A percentile compares a stretch with the other conserved stretches of the same genome.
Evolutionary conservation across 306 rosid genomes (phyloP).

Genomic region (Malus orientalis): DNA sequence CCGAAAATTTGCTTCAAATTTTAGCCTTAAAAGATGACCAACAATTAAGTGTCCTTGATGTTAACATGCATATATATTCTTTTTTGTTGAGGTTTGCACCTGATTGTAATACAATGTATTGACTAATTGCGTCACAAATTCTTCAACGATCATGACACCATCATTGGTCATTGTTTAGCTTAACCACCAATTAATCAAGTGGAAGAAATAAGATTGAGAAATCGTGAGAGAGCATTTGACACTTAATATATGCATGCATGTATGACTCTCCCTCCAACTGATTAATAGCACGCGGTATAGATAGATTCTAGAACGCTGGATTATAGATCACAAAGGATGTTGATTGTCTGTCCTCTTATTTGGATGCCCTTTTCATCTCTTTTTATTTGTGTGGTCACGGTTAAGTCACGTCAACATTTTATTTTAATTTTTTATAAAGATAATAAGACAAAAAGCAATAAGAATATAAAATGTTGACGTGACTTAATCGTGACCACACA

Average conservation of each 20-base stretch:
- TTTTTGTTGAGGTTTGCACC: background rate
- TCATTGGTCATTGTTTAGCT: conserved; percentile 6
- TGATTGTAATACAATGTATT: background rate
- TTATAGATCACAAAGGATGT: background rate
- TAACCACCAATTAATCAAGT: conserved; percentile 5
- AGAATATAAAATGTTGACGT: too few relatives aligned
- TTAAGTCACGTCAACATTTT: too few relatives aligned
- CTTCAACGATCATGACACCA: background rate
- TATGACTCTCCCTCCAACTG: background rate
- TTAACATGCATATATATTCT: too few relatives aligned
- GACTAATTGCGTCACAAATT: background rate
- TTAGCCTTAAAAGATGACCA: too few relatives aligned
- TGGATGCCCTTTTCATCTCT: too few relatives aligned
- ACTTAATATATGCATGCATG: background rate
- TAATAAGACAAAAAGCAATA: too few relatives aligned
- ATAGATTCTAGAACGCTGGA: background rate
- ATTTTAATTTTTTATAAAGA: too few relatives aligned
- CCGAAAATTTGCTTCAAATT: too few relatives aligned
- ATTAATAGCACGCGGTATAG: background rate
- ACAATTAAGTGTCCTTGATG: background rate
- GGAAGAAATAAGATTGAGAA: background rate
- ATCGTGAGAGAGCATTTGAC: background rate
- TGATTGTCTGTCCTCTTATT: too few relatives aligned
- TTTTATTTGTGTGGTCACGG: too few relatives aligned
- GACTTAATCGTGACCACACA: too few relatives aligned